Evolutionary conservation across 202 grass and related monocot genomes (phyloP).

Genomic region (Bolboschoenoplectus hybrid): DNA sequence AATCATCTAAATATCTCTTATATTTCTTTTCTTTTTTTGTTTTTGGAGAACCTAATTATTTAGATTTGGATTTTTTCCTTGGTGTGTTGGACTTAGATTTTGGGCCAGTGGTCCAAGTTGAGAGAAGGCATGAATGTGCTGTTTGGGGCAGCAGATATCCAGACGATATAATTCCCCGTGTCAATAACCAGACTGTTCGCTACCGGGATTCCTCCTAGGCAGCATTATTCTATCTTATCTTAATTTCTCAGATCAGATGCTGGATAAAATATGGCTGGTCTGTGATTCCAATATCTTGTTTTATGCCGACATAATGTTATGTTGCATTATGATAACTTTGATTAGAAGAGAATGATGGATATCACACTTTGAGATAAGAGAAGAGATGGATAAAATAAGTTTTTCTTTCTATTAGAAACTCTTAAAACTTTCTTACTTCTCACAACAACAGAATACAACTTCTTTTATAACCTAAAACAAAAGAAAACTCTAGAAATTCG

Average conservation of each 20-base stretch:
- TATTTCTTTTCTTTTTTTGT: not conserved
- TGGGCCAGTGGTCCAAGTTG: not conserved
- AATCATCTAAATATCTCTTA: not conserved
- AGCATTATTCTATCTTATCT: slow-evolving; percentile 11
- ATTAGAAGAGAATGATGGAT: too few species aligned
- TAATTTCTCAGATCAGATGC: not conserved
- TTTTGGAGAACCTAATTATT: not conserved
- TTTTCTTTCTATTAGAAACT: too few species aligned
- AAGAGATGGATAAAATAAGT: too few species aligned
- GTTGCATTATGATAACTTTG: too few species aligned
- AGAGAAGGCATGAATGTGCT: not conserved
- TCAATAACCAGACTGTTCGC: not conserved
- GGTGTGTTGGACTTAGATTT: too few species aligned
- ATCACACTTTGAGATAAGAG: too few species aligned
- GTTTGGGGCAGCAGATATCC: not conserved
- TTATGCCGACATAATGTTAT: not conserved
- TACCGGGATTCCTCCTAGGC: not conserved
- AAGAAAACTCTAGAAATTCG: too few species aligned
- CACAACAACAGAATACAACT: too few species aligned
- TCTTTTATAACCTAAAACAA: too few species aligned
- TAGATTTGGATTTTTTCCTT: not conserved
- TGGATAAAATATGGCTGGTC: not conserved
- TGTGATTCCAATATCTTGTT: not conserved
- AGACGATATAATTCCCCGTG: not conserved
- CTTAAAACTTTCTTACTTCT: too few species aligned